A percentile compares a stretch with the other conserved stretches of the same genome.
These are phyloP conservation scores for Drosera spatulata DNA, from an alignment of 179 eudicot species.

Conservation along the genomic window DNA sequence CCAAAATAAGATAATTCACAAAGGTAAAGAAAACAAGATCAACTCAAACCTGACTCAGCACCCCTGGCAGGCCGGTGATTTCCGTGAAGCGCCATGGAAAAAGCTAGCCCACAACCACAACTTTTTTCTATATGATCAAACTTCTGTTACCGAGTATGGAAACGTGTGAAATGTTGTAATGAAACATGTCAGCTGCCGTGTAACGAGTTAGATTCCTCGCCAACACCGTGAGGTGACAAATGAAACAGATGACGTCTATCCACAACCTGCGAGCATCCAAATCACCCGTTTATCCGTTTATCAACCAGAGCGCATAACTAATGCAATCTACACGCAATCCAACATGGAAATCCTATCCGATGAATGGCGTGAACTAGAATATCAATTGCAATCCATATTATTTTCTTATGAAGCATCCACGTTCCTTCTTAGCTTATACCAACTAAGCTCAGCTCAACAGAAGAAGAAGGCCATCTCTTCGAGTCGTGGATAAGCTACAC, in stretches of 20 bases:
- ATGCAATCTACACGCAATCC: background rate
- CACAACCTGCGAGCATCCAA: slow-evolving; percentile 6
- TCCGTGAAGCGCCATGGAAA: slow-evolving; percentile 42
- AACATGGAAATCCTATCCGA: too few relatives aligned
- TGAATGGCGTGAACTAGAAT: too few relatives aligned
- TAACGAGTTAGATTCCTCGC: slow-evolving; percentile 12
- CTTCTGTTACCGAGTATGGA: slow-evolving; percentile 4
- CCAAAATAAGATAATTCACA: background rate
- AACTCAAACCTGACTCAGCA: slow-evolving; percentile 36
- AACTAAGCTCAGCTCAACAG: too few relatives aligned
- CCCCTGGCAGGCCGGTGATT: slow-evolving; percentile 28
- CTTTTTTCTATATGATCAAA: slow-evolving; percentile 10
- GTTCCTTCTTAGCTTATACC: too few relatives aligned
- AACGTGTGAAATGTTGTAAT: slow-evolving; percentile 9
- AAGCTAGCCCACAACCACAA: slow-evolving; percentile 10
- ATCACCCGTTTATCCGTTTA: slow-evolving; percentile 1
- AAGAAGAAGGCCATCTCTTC: too few relatives aligned
- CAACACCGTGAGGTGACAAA: slow-evolving; percentile 4
- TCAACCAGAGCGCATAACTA: slow-evolving; percentile 1
- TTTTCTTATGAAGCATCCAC: too few relatives aligned
- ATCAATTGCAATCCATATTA: too few relatives aligned
- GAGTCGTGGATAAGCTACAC: too few relatives aligned
- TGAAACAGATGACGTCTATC: slow-evolving; percentile 9
- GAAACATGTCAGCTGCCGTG: slow-evolving; percentile 13
- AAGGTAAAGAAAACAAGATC: slow-evolving; percentile 1